phyloP scores from a whole-genome alignment of 2,329 filamentous ascomycete genomes.

The Penicillium polonicum region DNA sequence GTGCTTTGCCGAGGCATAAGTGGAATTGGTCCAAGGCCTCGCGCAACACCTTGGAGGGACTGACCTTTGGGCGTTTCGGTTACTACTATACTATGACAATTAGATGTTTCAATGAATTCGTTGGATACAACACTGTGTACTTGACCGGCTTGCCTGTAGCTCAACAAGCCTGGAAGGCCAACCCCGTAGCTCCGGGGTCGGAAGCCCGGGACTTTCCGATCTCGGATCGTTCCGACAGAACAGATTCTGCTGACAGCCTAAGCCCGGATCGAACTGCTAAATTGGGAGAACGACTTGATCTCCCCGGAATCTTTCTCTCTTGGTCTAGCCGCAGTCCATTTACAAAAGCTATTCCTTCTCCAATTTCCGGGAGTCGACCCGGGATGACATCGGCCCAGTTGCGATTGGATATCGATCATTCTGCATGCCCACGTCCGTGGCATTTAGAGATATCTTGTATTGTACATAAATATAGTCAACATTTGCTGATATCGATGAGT shows the following conservation, averaged over 20 bases:
- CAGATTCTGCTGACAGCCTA: background rate
- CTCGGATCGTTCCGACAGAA: background rate
- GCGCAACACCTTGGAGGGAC: background rate
- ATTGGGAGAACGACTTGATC: conserved; percentile 6
- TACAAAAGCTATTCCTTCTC: conserved; percentile 12
- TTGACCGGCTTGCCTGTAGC: background rate
- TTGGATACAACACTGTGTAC: background rate
- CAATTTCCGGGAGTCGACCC: background rate
- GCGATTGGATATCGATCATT: background rate
- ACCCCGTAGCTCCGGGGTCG: background rate
- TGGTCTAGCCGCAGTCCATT: conserved; percentile 11
- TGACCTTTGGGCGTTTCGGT: background rate
- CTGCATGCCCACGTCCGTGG: background rate
- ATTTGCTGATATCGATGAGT: conserved; percentile 11
- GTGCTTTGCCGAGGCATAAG: background rate
- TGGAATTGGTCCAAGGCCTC: background rate
- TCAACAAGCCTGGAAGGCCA: background rate
- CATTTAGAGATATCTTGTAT: background rate
- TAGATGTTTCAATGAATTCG: background rate
- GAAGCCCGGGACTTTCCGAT: background rate
- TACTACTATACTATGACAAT: background rate
- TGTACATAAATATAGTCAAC: background rate
- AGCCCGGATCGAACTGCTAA: conserved; percentile 10
- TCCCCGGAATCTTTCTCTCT: background rate
- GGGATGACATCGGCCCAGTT: background rate